Conservation (phyloP, 2,329 filamentous ascomycete species). For the Colletotrichum simmondsii region DNA sequence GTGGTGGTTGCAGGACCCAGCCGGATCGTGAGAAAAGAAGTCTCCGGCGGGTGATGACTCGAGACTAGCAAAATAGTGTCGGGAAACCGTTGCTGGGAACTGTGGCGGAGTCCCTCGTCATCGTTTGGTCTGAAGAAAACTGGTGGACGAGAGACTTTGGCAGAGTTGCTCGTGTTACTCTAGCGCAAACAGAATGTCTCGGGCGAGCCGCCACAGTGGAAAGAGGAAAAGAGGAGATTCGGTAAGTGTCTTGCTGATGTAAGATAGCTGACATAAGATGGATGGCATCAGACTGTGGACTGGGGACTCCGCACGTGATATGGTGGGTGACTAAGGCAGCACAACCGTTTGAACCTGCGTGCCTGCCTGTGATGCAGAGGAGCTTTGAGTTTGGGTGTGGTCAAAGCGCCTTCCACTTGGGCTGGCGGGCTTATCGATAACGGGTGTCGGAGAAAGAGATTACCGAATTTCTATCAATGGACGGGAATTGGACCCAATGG, state of each 20-base stretch:
- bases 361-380: not conserved
- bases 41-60: slow-evolving; percentile 4
- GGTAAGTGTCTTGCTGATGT: not conserved
- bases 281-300: no score
- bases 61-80: slow-evolving; percentile 1
- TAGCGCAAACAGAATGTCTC: slow-evolving; percentile 32
- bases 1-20: slow-evolving; percentile 22
- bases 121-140: slow-evolving; percentile 20
- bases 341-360: not conserved
- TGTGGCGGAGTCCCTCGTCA: slow-evolving; percentile 29
- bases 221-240: not conserved
- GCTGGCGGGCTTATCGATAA: slow-evolving; percentile 27
- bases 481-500: not conserved
- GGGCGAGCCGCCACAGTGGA: slow-evolving; percentile 23
- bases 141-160: slow-evolving; percentile 23
- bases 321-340: not conserved
- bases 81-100: slow-evolving; percentile 7
- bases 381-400: not conserved
- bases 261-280: not conserved
- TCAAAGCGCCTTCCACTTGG: not conserved
- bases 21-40: not conserved
- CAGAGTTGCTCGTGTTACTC: slow-evolving; percentile 23
- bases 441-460: slow-evolving; percentile 32
- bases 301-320: no score
- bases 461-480: slow-evolving; percentile 9